Evolutionary conservation across 768 basidiomycete genomes (phyloP).

Genomic region (Lactifluus pinguis): DNA sequence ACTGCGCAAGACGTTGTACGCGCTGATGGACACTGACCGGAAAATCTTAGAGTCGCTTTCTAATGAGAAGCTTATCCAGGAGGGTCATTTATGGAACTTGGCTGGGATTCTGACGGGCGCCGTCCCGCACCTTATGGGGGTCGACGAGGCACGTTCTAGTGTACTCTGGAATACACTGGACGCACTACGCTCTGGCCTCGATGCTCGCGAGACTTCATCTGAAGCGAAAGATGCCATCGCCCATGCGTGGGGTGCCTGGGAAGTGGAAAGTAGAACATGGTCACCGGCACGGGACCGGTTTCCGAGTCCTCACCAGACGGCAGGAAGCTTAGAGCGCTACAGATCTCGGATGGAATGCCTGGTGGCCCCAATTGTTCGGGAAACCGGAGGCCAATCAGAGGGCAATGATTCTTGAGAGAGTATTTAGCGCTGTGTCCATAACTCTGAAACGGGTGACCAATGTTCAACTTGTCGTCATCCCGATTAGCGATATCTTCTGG

Average conservation of each 20-base stretch:
- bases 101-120: background rate
- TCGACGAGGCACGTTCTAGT: background rate
- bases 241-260: background rate
- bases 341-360: background rate
- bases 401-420: background rate
- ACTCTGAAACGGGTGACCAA: too few relatives aligned
- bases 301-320: too few relatives aligned
- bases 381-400: background rate
- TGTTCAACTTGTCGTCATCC: too few relatives aligned
- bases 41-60: background rate
- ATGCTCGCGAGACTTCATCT: background rate
- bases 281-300: background rate
- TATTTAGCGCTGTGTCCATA: too few relatives aligned
- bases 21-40: background rate
- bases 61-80: background rate
- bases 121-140: background rate
- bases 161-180: constrained; percentile 3
- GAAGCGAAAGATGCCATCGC: background rate
- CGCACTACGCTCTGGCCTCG: background rate
- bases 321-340: too few relatives aligned
- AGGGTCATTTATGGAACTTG: background rate
- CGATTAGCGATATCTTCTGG: too few relatives aligned
- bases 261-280: background rate
- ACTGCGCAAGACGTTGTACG: background rate
- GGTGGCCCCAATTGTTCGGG: background rate